Conservation (phyloP, 495 filamentous ascomycete species). For the Oleoguttula mirabilis region DNA sequence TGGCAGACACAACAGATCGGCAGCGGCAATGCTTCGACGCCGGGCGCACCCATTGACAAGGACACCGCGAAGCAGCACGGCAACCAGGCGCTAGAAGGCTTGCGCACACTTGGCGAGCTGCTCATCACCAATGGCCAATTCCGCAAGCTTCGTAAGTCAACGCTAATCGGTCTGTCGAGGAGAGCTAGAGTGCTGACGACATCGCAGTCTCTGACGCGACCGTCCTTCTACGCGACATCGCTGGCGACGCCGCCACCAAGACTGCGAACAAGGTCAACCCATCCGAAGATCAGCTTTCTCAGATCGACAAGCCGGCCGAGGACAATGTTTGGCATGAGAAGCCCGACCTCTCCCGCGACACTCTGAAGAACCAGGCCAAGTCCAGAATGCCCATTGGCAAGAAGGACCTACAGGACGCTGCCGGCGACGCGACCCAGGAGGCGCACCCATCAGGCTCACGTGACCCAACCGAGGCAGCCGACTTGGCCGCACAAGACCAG, state of each 20-base stretch:
- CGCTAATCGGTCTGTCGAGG: too few species aligned
- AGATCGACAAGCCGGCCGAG: slow-evolving; percentile 71
- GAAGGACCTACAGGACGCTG: slow-evolving; percentile 35
- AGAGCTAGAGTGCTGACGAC: too few species aligned
- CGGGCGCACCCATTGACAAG: slow-evolving; percentile 58
- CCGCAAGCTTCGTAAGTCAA: slow-evolving; percentile 70
- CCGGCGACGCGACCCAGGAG: slow-evolving; percentile 40
- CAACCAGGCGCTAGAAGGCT: slow-evolving; percentile 67
- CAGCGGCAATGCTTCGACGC: slow-evolving; percentile 42
- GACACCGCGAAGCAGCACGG: slow-evolving; percentile 68
- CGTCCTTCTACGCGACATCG: slow-evolving; percentile 74
- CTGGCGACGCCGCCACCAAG: slow-evolving; percentile 75
- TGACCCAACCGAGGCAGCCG: slow-evolving; percentile 38
- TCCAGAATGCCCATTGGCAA: slow-evolving; percentile 40
- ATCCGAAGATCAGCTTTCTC: slow-evolving; percentile 57
- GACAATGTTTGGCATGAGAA: slow-evolving; percentile 91
- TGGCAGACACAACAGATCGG: slow-evolving; percentile 72
- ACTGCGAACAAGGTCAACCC: slow-evolving; percentile 71
- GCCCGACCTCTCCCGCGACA: slow-evolving; percentile 62
- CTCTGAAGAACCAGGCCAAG: slow-evolving; percentile 54
- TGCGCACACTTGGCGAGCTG: slow-evolving; percentile 77
- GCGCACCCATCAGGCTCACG: slow-evolving; percentile 40
- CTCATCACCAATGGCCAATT: slow-evolving; percentile 95
- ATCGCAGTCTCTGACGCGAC: slow-evolving; percentile 69
- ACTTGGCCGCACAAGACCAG: slow-evolving; percentile 35